Percentiles rank a stretch among this genome's conserved stretches.
Evolutionary conservation across 1,139 yeast species (phyloP).

Genomic region (Scheffersomyces parashehatae): DNA sequence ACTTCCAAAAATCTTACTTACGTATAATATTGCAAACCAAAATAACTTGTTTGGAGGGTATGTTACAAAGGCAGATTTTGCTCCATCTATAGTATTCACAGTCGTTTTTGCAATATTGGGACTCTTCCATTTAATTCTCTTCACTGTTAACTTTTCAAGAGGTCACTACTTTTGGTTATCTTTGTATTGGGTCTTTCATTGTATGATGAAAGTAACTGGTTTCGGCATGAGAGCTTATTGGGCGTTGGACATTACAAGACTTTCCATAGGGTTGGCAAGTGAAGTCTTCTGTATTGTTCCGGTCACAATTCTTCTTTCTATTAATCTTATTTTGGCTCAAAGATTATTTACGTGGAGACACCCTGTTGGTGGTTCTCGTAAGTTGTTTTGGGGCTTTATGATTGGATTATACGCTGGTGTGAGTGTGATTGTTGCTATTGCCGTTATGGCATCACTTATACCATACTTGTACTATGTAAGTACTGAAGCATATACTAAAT

Average conservation of each 20-base stretch:
- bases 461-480: conserved; percentile 64
- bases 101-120: conserved; percentile 54
- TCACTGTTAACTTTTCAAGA: conserved; percentile 49
- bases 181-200: conserved; percentile 55
- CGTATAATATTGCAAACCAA: conserved; percentile 40
- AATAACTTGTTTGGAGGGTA: conserved; percentile 67
- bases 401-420: conserved; percentile 54
- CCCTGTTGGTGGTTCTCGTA: conserved; percentile 69
- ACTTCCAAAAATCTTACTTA: conserved; percentile 38
- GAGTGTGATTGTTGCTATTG: conserved; percentile 60
- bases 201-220: conserved; percentile 56
- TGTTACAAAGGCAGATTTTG: conserved; percentile 56
- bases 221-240: conserved; percentile 62
- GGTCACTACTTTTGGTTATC: conserved; percentile 69
- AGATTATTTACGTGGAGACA: conserved; percentile 82
- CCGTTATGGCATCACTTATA: conserved; percentile 63
- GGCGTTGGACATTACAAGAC: conserved; percentile 48
- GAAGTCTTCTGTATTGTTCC: conserved; percentile 61
- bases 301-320: conserved; percentile 54
- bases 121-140: conserved; percentile 50
- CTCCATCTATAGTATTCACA: conserved; percentile 61
- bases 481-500: conserved; percentile 44
- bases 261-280: conserved; percentile 59
- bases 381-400: conserved; percentile 57
- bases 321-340: conserved; percentile 70